phyloP scores from a whole-genome alignment of 768 basidiomycete genomes.

The Pholiota molesta region DNA sequence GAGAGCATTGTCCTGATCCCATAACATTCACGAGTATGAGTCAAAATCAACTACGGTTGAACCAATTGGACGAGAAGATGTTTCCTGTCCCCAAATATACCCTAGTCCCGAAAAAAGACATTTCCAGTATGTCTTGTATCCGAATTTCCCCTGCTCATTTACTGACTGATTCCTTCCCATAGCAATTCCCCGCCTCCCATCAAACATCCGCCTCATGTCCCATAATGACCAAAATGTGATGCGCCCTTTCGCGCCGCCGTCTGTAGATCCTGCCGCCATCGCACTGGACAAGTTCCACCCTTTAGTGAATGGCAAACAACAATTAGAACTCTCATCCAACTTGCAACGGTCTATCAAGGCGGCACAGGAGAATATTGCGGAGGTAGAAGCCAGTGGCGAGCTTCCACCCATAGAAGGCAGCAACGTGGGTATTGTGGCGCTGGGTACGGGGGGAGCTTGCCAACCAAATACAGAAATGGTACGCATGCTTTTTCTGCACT shows the following conservation, averaged over 20 bases:
- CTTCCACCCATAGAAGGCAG: slow-evolving; percentile 41
- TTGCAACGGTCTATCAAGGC: slow-evolving; percentile 42
- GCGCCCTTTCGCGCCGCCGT: slow-evolving; percentile 50
- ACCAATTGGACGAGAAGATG: slow-evolving; percentile 68
- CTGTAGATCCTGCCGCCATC: slow-evolving; percentile 30
- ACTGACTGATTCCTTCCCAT: neutral
- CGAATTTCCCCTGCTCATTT: neutral
- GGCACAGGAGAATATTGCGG: slow-evolving; percentile 37
- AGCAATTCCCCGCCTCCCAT: slow-evolving; percentile 51
- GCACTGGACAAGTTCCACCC: slow-evolving; percentile 45
- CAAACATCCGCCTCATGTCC: slow-evolving; percentile 44
- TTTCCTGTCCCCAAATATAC: slow-evolving; percentile 71
- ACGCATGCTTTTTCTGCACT: slow-evolving; percentile 16
- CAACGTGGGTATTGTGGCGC: slow-evolving; percentile 69
- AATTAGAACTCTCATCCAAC: slow-evolving; percentile 32
- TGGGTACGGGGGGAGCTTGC: slow-evolving; percentile 92
- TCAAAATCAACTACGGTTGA: slow-evolving; percentile 71
- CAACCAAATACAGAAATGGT: slow-evolving; percentile 90
- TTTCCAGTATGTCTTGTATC: slow-evolving; percentile 37
- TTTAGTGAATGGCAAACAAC: slow-evolving; percentile 26
- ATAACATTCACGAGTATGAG: slow-evolving; percentile 78
- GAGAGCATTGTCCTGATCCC: slow-evolving; percentile 60
- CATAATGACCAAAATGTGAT: slow-evolving; percentile 44
- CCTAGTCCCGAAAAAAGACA: slow-evolving; percentile 38
- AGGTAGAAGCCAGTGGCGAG: slow-evolving; percentile 13